A percentile compares a stretch with the other conserved stretches of the same genome.
These are phyloP conservation scores for Mucor mucedo DNA, from an alignment of 371 early-diverging fungal species.

Conservation along the genomic window DNA sequence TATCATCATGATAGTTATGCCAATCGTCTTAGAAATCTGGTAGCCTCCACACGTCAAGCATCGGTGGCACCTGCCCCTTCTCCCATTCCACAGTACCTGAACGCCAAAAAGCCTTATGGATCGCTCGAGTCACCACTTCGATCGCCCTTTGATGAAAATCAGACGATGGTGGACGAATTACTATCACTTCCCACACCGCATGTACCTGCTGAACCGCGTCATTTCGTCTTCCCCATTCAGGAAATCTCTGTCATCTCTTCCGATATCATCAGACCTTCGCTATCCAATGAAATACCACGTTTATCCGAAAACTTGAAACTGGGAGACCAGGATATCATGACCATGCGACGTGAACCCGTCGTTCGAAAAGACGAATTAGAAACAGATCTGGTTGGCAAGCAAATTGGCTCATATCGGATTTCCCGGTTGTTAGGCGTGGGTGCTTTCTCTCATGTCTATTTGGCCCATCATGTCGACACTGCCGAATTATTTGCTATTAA, in stretches of 20 bases:
- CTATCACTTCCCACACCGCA: slow-evolving; percentile 45
- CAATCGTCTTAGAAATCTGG: slow-evolving; percentile 37
- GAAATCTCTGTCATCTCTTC: slow-evolving; percentile 26
- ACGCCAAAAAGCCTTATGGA: slow-evolving; percentile 10
- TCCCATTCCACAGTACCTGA: slow-evolving; percentile 42
- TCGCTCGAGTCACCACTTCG: slow-evolving; percentile 1
- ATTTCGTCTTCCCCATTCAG: slow-evolving; percentile 14
- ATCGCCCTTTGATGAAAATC: neutral
- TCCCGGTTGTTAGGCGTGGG: slow-evolving; percentile 45
- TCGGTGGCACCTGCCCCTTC: slow-evolving; percentile 33
- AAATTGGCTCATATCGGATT: slow-evolving; percentile 40
- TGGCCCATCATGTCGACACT: slow-evolving; percentile 31
- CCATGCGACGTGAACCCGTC: neutral
- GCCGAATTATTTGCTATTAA: slow-evolving; percentile 44
- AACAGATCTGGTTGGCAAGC: slow-evolving; percentile 40
- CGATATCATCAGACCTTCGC: neutral
- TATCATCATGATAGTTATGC: slow-evolving; percentile 31
- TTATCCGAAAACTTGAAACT: slow-evolving; percentile 11
- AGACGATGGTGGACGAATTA: slow-evolving; percentile 25
- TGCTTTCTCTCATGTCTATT: slow-evolving; percentile 55
- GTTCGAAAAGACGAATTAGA: neutral
- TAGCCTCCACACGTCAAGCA: slow-evolving; percentile 34
- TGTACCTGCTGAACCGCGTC: slow-evolving; percentile 12
- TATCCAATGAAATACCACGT: slow-evolving; percentile 9
- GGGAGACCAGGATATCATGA: slow-evolving; percentile 10